Evolutionary conservation across 2,329 filamentous ascomycete genomes (phyloP).

Genomic region (Claviceps sp.): DNA sequence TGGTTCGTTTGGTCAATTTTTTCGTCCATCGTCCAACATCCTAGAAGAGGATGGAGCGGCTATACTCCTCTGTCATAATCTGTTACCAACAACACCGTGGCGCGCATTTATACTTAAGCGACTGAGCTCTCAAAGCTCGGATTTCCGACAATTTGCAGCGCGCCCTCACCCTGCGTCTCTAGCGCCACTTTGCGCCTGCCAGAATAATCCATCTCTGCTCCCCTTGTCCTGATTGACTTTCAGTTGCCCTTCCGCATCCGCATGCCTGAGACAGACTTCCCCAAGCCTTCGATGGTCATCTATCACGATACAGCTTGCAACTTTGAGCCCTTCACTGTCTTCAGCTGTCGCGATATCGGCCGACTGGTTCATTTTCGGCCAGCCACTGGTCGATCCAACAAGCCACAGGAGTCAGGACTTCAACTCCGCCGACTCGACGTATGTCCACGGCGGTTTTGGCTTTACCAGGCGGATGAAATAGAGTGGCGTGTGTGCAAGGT

Average conservation of each 20-base stretch:
- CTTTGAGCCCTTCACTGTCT: not conserved
- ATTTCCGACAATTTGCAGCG: not conserved
- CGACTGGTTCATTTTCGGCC: constrained; percentile 7
- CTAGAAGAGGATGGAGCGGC: not conserved
- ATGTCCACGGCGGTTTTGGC: not conserved
- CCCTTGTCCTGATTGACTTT: not conserved
- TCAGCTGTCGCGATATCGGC: constrained; percentile 6
- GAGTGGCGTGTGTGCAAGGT: not conserved
- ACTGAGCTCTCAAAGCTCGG: not conserved
- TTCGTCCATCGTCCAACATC: too few relatives aligned
- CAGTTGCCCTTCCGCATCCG: not conserved
- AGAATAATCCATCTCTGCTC: not conserved
- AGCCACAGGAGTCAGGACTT: not conserved
- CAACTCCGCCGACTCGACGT: not conserved
- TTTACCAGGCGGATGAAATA: not conserved
- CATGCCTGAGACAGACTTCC: not conserved
- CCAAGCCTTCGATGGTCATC: not conserved
- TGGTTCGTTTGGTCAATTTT: not conserved
- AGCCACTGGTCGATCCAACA: constrained; percentile 7
- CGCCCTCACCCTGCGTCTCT: not conserved
- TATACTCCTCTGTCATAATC: not conserved
- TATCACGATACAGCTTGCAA: not conserved
- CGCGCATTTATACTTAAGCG: not conserved
- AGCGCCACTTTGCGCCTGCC: not conserved
- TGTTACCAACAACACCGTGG: not conserved